phyloP scores from a whole-genome alignment of 352 stramenopile genomes.

The Pythium brassicae region DNA sequence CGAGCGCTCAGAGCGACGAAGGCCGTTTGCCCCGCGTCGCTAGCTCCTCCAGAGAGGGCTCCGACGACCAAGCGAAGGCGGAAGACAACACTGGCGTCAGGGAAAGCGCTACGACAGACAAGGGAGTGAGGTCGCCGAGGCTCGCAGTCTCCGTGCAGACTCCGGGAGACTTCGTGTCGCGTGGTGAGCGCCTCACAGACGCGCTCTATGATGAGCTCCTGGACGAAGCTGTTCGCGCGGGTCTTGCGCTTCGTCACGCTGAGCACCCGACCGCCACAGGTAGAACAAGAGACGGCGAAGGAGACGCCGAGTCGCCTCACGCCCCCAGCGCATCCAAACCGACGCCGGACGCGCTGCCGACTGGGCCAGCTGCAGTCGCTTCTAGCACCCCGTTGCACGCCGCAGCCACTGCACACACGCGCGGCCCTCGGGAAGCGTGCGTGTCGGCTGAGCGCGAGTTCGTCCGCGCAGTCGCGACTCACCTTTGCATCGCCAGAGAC shows the following conservation, averaged over 20 bases:
- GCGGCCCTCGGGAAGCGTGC: background rate
- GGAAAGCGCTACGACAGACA: too few species aligned
- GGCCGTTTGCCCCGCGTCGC: background rate
- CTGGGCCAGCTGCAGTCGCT: too few species aligned
- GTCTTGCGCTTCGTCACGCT: background rate
- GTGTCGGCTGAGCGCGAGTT: background rate
- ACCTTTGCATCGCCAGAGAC: background rate
- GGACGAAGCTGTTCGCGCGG: background rate
- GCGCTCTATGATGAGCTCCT: slow-evolving; percentile 6
- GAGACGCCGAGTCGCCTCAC: too few species aligned
- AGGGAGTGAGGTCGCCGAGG: too few species aligned
- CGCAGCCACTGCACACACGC: background rate
- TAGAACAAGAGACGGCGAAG: too few species aligned
- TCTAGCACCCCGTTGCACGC: too few species aligned
- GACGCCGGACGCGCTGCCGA: too few species aligned
- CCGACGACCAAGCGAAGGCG: too few species aligned
- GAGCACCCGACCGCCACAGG: background rate
- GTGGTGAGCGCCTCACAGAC: background rate
- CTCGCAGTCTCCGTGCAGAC: background rate
- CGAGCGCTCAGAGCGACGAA: background rate
- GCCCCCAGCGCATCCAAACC: too few species aligned
- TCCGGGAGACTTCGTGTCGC: background rate
- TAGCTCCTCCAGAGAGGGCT: too few species aligned
- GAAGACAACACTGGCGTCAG: too few species aligned
- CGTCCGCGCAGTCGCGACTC: background rate